phyloP scores from a whole-genome alignment of 352 stramenopile species.

The Phytophthora agathidicida region DNA sequence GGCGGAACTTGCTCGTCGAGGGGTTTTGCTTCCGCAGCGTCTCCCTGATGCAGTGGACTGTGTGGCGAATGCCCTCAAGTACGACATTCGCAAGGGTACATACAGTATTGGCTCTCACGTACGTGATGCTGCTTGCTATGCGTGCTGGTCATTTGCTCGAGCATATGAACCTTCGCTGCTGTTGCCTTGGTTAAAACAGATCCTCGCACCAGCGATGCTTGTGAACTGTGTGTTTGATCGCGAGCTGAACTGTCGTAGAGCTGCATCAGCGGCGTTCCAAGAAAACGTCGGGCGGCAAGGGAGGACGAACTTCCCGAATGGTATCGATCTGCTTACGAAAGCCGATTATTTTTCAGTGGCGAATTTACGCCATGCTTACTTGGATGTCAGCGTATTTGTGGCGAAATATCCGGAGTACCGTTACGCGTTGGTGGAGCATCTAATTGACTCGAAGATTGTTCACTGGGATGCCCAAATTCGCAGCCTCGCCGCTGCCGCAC shows the following conservation, averaged over 20 bases:
- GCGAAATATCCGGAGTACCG: conserved; percentile 91
- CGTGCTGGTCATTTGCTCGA: conserved; percentile 97
- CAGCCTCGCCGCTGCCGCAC: conserved; percentile 80
- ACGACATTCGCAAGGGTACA: conserved; percentile 95
- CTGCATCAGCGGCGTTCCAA: conserved; percentile 98
- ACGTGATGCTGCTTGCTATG: conserved; percentile 98
- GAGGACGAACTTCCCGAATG: conserved; percentile 94
- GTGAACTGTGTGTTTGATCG: conserved; percentile 97
- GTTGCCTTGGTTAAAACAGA: conserved; percentile 85
- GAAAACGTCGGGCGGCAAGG: conserved; percentile 93
- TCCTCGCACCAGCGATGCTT: conserved; percentile 92
- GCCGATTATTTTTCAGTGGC: conserved; percentile 98
- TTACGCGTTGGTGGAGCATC: conserved; percentile 83
- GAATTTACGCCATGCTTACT: conserved; percentile 91
- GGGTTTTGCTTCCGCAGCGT: conserved; percentile 94
- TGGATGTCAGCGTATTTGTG: conserved; percentile 92
- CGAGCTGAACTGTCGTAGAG: conserved; percentile 98
- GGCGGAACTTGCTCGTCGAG: conserved; percentile 94
- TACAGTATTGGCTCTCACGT: conserved; percentile 97
- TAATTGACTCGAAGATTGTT: conserved; percentile 87
- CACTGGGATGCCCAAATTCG: conserved; percentile 97
- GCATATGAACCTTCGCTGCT: conserved; percentile 94
- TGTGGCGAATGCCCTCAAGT: conserved; percentile 92
- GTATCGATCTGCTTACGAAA: conserved; percentile 96
- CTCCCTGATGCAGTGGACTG: conserved; percentile 93